A percentile compares a stretch with the other conserved stretches of the same genome.
phyloP scores from a whole-genome alignment of 306 rosid species.

The Sicyos edulis region DNA sequence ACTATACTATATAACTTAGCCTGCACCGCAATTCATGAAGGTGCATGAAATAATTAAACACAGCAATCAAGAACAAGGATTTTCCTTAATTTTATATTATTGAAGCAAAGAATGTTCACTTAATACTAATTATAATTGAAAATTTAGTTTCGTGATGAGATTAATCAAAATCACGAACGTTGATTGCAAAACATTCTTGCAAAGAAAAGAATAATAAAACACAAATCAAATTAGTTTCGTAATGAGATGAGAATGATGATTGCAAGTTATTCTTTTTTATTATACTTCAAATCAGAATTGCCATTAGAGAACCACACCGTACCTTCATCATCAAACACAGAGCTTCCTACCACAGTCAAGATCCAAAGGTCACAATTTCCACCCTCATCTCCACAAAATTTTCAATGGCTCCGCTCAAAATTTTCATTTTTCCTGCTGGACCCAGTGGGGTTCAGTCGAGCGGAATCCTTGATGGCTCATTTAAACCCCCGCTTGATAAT shows the following conservation, averaged over 20 bases:
- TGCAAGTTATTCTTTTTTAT: conserved; percentile 16
- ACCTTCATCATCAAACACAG: not conserved
- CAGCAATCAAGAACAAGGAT: too few relatives aligned
- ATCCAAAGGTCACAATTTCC: not conserved
- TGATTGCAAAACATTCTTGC: conserved; percentile 1
- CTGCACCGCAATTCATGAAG: too few relatives aligned
- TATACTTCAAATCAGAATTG: not conserved
- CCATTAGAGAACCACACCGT: not conserved
- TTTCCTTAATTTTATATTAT: too few relatives aligned
- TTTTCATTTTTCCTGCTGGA: too few relatives aligned
- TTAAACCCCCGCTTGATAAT: too few relatives aligned
- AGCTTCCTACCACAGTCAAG: conserved; percentile 7
- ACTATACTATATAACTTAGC: too few relatives aligned
- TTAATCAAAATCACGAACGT: not conserved
- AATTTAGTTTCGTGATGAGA: not conserved
- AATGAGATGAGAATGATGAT: conserved; percentile 1
- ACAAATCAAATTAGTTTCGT: not conserved
- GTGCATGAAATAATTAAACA: too few relatives aligned
- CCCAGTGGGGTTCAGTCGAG: too few relatives aligned
- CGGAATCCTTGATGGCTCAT: too few relatives aligned
- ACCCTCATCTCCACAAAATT: not conserved
- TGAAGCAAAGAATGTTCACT: too few relatives aligned
- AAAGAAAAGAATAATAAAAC: not conserved
- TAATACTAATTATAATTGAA: not conserved
- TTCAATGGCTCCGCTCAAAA: not conserved